Evolutionary conservation across 106 monocot genomes (phyloP), one percentile per base, ranked within the genome.

Genomic region (Dioscorea dumetorum): DNA sequence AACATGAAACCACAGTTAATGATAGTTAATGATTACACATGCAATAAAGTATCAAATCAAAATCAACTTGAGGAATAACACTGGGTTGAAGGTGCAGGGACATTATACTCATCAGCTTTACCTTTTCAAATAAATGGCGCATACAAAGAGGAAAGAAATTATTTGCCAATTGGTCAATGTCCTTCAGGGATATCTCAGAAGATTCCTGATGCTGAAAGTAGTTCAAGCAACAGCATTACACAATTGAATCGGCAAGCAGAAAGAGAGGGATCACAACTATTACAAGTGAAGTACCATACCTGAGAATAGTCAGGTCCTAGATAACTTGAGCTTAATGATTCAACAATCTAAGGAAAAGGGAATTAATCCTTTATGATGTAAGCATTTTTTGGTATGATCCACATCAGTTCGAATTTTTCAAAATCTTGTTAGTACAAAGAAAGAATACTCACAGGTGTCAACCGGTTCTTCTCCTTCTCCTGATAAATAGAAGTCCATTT

Each of bases 231-330:
- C 49, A 68, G 58, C 15, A 66, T 59, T 58, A 22, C 50, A 58
- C 61, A 57, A 35, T 35, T 34, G 50, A 61, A 50, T 18, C 20
- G 33, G 41, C 41, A 41, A 41, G 28, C 41, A 41, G 6, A 41
- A 41, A 41, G 41, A 41, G 41, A 41, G 41, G 6, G 41, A 41
- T 41, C 41, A 41, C 41, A 41, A 41, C 41, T 10, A 41, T 41
- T 41, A 41, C 33, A 59, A 17, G 63, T 63, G 53, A 67, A 73
- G 14, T 62, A 34, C 22, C 23, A 28, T 79, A 97, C 92, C 92
- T 92, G 87, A 75, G 97, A 89, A 74, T 99, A 99, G 71, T 99
- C 92, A 70, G 97, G 92, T 50, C 97, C 89, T 32, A 93, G 72
- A 73, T 99, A 93, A 66, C 87, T 75, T 48, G 74, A 72, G 72